These are phyloP conservation scores for Claviceps lovelessii DNA, from an alignment of 2,329 filamentous ascomycete genomes.

Conservation along the genomic window DNA sequence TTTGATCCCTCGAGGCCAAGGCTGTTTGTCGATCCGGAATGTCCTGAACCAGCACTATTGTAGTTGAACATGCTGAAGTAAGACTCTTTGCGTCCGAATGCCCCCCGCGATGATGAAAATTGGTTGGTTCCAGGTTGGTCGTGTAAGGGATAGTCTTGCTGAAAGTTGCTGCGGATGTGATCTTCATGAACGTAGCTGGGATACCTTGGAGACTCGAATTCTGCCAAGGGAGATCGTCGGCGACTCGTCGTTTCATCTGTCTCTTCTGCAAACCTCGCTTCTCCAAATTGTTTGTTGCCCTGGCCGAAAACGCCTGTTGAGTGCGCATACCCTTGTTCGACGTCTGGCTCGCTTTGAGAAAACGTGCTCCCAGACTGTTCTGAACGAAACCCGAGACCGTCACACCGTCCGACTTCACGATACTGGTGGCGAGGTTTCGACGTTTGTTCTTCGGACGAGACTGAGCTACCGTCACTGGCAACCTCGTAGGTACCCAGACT, in stretches of 20 bases:
- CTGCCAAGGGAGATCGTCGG: background rate
- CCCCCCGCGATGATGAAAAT: constrained; percentile 1
- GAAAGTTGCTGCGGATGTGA: background rate
- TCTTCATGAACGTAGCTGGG: background rate
- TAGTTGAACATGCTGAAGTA: constrained; percentile 2
- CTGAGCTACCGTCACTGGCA: background rate
- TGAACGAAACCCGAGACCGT: background rate
- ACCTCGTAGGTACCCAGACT: background rate
- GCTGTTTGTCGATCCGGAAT: background rate
- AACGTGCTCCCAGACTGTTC: background rate
- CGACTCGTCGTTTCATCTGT: background rate
- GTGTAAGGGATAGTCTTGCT: background rate
- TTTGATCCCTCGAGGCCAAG: background rate
- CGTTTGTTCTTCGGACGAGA: background rate
- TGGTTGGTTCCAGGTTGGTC: background rate
- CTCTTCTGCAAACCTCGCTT: background rate
- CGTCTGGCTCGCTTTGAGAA: background rate
- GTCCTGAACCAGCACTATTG: background rate
- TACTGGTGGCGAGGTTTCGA: background rate
- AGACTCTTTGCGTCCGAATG: background rate
- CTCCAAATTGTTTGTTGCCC: background rate
- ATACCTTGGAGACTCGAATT: background rate
- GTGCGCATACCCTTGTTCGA: background rate
- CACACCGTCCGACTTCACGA: background rate
- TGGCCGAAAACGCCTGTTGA: background rate